phyloP scores from a whole-genome alignment of 208 protist species.

The Trypanosoma mega region DNA sequence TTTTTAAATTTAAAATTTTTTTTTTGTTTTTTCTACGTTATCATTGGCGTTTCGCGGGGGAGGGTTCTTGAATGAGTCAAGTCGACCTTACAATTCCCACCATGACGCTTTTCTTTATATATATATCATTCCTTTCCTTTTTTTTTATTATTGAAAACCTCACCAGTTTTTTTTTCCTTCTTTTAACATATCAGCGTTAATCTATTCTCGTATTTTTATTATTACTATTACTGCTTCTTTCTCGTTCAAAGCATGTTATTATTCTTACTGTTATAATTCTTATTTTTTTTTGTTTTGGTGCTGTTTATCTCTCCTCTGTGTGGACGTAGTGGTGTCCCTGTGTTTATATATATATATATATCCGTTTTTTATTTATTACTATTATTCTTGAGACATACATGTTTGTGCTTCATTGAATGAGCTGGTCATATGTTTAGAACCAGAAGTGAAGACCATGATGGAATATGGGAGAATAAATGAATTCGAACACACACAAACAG shows the following conservation, averaged over 20 bases:
- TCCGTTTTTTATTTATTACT: constrained; percentile 4
- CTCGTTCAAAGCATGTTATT: not conserved
- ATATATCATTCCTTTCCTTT: constrained; percentile 21
- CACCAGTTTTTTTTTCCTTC: constrained; percentile 6
- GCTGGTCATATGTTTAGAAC: too few species aligned
- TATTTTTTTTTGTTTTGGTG: not conserved
- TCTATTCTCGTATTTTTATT: constrained; percentile 2
- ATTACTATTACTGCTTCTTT: constrained; percentile 13
- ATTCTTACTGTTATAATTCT: not conserved
- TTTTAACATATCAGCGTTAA: not conserved
- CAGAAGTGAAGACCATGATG: too few species aligned
- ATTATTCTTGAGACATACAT: too few species aligned
- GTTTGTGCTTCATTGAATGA: too few species aligned
- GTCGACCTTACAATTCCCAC: too few species aligned
- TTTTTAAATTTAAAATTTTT: not conserved
- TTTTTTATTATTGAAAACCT: constrained; percentile 13
- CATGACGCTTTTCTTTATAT: too few species aligned
- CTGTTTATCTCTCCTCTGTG: not conserved
- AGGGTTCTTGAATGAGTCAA: too few species aligned
- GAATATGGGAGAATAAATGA: too few species aligned
- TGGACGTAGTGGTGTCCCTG: not conserved
- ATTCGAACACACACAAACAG: too few species aligned
- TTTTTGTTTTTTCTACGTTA: constrained; percentile 2
- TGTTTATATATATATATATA: constrained; percentile 17
- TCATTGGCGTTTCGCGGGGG: too few species aligned